Evolutionary conservation across 345 rosid species (phyloP).

Genomic region (Salix udensis): DNA sequence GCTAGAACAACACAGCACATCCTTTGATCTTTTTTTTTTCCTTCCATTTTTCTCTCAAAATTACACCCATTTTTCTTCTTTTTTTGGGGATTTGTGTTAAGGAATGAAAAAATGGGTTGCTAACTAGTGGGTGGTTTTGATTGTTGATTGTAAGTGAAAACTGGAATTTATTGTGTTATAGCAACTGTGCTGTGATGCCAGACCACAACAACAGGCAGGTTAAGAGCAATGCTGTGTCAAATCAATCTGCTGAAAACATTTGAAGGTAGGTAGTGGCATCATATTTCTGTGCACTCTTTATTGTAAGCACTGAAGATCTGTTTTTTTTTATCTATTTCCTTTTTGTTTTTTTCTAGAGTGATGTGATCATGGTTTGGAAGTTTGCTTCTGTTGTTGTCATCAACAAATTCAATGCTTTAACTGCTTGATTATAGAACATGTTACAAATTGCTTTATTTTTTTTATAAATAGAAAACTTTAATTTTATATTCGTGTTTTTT

Average conservation of each 20-base stretch:
- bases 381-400: background rate
- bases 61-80: background rate
- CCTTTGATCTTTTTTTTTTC: background rate
- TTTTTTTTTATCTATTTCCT: slow-evolving; percentile 2
- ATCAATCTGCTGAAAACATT: slow-evolving; percentile 54
- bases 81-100: background rate
- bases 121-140: background rate
- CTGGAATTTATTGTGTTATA: background rate
- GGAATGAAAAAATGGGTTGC: background rate
- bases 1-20: background rate
- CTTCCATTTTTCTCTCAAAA: background rate
- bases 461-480: background rate
- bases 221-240: slow-evolving; percentile 53
- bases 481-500: background rate
- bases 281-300: background rate
- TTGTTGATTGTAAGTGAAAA: background rate
- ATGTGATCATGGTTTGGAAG: background rate
- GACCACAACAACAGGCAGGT: slow-evolving; percentile 47
- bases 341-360: background rate
- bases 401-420: background rate
- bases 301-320: slow-evolving; percentile 23
- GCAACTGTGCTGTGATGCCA: slow-evolving; percentile 41
- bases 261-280: slow-evolving; percentile 47
- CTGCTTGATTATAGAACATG: background rate
- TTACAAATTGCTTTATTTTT: background rate